A percentile compares a stretch with the other conserved stretches of the same genome.
These are phyloP conservation scores for Ceratocystis eucalypticola DNA, from an alignment of 2,329 filamentous ascomycete genomes.

Conservation along the genomic window DNA sequence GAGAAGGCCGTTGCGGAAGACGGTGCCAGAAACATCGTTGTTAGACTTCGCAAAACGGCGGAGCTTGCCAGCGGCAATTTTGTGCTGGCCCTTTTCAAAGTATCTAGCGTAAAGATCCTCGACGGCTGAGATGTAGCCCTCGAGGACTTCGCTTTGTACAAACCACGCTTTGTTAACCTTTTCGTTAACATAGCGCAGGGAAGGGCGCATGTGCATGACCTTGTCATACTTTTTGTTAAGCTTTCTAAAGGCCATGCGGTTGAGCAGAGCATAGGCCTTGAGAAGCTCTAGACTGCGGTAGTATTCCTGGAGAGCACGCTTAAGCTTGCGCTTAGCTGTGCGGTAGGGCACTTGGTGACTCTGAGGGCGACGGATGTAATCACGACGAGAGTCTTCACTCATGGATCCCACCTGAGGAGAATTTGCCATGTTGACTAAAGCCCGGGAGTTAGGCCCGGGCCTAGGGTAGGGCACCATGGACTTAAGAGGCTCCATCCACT, in stretches of 20 bases:
- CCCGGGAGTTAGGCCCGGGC: slow-evolving; percentile 47
- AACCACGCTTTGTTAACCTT: slow-evolving; percentile 87
- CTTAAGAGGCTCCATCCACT: slow-evolving; percentile 42
- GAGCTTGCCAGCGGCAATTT: slow-evolving; percentile 77
- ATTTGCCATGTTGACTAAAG: slow-evolving; percentile 40
- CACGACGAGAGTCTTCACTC: slow-evolving; percentile 28
- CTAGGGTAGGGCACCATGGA: slow-evolving; percentile 27
- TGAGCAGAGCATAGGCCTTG: slow-evolving; percentile 80
- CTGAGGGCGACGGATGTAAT: slow-evolving; percentile 39
- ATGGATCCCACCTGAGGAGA: slow-evolving; percentile 33
- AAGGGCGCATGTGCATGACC: slow-evolving; percentile 61
- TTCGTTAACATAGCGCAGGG: slow-evolving; percentile 73
- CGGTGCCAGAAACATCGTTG: slow-evolving; percentile 35
- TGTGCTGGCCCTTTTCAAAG: slow-evolving; percentile 86
- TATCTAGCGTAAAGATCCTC: slow-evolving; percentile 92
- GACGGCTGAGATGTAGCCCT: slow-evolving; percentile 63
- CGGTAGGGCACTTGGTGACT: slow-evolving; percentile 59
- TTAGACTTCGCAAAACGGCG: slow-evolving; percentile 51
- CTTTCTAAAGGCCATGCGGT: slow-evolving; percentile 87
- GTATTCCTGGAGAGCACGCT: slow-evolving; percentile 80
- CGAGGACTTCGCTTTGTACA: slow-evolving; percentile 73
- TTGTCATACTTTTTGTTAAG: slow-evolving; percentile 99
- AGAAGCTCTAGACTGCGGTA: slow-evolving; percentile 84
- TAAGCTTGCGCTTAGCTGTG: slow-evolving; percentile 80
- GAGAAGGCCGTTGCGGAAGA: slow-evolving; percentile 50